Conservation (phyloP, 306 rosid genomes). For the Cicer bijugum region DNA sequence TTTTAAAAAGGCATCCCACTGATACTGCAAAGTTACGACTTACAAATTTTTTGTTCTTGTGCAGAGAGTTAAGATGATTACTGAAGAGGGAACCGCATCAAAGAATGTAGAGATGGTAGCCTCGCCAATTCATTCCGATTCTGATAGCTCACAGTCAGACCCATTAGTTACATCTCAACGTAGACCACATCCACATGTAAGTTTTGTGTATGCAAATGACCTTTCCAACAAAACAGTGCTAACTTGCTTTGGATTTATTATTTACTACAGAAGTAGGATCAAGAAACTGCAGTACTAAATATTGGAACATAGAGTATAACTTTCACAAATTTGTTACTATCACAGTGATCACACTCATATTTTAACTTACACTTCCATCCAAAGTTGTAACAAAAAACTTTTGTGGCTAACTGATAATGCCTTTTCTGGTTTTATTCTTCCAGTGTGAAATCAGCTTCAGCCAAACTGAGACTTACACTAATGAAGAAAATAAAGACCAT, state of each 20-base stretch:
- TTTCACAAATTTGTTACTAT: background rate
- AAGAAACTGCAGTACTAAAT: background rate
- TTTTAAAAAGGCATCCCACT: background rate
- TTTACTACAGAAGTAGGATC: background rate
- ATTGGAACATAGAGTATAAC: background rate
- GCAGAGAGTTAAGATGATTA: conserved; percentile 19
- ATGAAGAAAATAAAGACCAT: background rate
- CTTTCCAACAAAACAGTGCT: background rate
- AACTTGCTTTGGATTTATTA: background rate
- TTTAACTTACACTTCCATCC: background rate
- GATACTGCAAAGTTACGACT: background rate
- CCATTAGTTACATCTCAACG: background rate
- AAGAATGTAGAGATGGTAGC: background rate
- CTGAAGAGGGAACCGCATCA: background rate
- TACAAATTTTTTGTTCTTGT: background rate
- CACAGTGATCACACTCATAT: background rate
- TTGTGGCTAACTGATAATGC: background rate
- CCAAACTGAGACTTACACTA: conserved; percentile 3
- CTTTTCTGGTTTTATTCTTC: background rate
- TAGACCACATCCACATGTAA: conserved; percentile 33
- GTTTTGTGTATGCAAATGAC: conserved; percentile 5
- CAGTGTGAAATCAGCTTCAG: conserved; percentile 1
- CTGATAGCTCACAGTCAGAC: background rate
- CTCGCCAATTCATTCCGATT: conserved; percentile 5
- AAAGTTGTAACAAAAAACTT: background rate